A percentile compares a stretch with the other conserved stretches of the same genome.
Evolutionary conservation across 306 rosid species (phyloP).

Genomic region (Cicer judaicum): DNA sequence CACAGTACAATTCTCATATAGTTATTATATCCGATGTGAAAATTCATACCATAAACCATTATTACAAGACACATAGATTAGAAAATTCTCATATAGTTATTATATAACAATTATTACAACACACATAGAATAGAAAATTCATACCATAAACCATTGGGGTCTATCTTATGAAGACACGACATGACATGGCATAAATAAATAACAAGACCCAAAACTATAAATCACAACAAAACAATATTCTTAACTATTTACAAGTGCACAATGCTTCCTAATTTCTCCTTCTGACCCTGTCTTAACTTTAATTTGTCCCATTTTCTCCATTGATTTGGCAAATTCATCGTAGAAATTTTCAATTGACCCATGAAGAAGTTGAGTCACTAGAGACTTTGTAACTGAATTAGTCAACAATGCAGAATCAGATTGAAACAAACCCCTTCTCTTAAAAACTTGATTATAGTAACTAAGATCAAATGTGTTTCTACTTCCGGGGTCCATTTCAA

Average conservation of each 20-base stretch:
- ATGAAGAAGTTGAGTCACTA: slow-evolving; percentile 54
- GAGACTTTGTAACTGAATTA: slow-evolving; percentile 55
- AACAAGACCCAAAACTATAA: slow-evolving; percentile 30
- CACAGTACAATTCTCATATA: too few species aligned
- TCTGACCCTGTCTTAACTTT: slow-evolving; percentile 72
- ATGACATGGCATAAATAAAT: slow-evolving; percentile 40
- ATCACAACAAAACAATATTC: background rate
- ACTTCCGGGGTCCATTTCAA: slow-evolving; percentile 97
- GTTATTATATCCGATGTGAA: background rate
- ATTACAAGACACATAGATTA: slow-evolving; percentile 32
- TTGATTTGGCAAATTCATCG: slow-evolving; percentile 63
- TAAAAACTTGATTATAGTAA: slow-evolving; percentile 62
- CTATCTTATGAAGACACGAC: background rate
- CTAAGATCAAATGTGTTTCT: slow-evolving; percentile 76
- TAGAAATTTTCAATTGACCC: slow-evolving; percentile 64
- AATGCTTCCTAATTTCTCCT: slow-evolving; percentile 84
- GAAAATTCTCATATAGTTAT: background rate
- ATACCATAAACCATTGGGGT: background rate
- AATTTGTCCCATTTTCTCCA: slow-evolving; percentile 81
- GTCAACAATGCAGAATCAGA: slow-evolving; percentile 80
- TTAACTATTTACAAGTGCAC: slow-evolving; percentile 71
- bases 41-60: slow-evolving; percentile 4
- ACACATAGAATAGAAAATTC: slow-evolving; percentile 16
- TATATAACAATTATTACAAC: slow-evolving; percentile 13
- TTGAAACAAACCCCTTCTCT: slow-evolving; percentile 76